Evolutionary conservation across 805 yeast species (phyloP).

Genomic region (Wickerhamiella siamensis): DNA sequence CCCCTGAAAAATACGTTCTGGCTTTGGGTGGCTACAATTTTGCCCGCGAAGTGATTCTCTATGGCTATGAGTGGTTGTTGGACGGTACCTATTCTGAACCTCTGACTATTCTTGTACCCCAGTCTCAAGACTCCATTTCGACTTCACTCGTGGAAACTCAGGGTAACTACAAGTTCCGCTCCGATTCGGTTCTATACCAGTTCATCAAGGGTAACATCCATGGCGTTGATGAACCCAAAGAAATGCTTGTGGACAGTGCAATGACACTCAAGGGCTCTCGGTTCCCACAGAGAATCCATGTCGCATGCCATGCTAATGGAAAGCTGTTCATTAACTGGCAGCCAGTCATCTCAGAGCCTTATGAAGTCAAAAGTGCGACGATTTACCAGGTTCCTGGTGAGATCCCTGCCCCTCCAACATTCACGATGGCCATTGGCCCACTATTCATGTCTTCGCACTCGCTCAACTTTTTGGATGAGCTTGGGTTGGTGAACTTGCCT

Average conservation of each 20-base stretch:
- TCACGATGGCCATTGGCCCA: slow-evolving; percentile 53
- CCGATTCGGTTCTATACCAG: slow-evolving; percentile 40
- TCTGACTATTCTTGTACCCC: slow-evolving; percentile 51
- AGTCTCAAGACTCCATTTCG: slow-evolving; percentile 3
- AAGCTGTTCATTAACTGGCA: slow-evolving; percentile 40
- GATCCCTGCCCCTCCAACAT: slow-evolving; percentile 45
- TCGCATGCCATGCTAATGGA: slow-evolving; percentile 25
- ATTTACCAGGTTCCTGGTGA: slow-evolving; percentile 53
- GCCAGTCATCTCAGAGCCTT: slow-evolving; percentile 29
- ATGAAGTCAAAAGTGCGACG: slow-evolving; percentile 44
- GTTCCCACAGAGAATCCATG: slow-evolving; percentile 47
- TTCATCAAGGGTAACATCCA: slow-evolving; percentile 36
- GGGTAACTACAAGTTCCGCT: neutral
- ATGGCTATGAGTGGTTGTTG: slow-evolving; percentile 41
- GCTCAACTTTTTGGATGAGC: slow-evolving; percentile 38
- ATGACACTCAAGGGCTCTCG: slow-evolving; percentile 37
- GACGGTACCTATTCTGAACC: slow-evolving; percentile 33
- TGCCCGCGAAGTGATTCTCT: slow-evolving; percentile 54
- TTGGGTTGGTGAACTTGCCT: slow-evolving; percentile 38
- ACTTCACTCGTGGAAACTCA: neutral
- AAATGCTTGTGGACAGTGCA: slow-evolving; percentile 22
- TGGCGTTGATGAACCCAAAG: neutral
- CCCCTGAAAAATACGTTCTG: slow-evolving; percentile 42
- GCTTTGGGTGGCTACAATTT: slow-evolving; percentile 47
- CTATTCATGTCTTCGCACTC: slow-evolving; percentile 51